Evolutionary conservation across 331 rosid species (phyloP).

Genomic region (Quercus phellos): DNA sequence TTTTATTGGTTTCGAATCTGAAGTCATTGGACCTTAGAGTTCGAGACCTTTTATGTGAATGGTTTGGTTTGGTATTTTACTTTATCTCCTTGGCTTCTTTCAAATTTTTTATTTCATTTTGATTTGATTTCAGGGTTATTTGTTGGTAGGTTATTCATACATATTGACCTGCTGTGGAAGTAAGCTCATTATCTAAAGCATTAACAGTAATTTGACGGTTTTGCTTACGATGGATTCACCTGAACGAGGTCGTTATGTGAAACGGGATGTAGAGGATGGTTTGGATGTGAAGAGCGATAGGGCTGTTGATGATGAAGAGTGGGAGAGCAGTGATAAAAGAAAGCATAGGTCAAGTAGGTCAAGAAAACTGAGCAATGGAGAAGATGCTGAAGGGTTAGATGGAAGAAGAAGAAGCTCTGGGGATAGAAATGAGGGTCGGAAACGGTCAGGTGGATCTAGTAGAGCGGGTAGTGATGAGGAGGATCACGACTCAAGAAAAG

Average conservation of each 20-base stretch:
- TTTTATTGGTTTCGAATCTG: background rate
- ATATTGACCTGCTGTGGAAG: background rate
- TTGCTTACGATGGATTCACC: constrained; percentile 55
- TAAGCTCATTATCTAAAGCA: background rate
- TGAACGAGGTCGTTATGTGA: constrained; percentile 35
- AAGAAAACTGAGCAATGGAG: constrained; percentile 55
- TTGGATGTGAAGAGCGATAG: constrained; percentile 55
- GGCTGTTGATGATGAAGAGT: constrained; percentile 64
- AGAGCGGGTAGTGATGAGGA: constrained; percentile 65
- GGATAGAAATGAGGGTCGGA: constrained; percentile 52
- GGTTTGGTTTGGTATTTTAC: background rate
- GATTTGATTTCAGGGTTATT: background rate
- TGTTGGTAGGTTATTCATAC: background rate
- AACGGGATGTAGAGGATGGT: constrained; percentile 43
- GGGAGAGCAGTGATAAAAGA: constrained; percentile 66
- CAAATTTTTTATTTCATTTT: background rate
- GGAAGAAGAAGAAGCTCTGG: constrained; percentile 59
- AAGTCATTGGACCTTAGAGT: background rate
- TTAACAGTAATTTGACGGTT: constrained; percentile 6
- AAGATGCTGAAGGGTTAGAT: constrained; percentile 54
- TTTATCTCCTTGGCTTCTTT: background rate
- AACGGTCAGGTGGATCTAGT: constrained; percentile 50
- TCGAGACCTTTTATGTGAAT: background rate
- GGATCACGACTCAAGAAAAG: constrained; percentile 68
- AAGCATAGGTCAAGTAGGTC: constrained; percentile 71